Base-by-base conservation (phyloP, 805 yeast genomes). In the Kluyveromyces lactis region DNA sequence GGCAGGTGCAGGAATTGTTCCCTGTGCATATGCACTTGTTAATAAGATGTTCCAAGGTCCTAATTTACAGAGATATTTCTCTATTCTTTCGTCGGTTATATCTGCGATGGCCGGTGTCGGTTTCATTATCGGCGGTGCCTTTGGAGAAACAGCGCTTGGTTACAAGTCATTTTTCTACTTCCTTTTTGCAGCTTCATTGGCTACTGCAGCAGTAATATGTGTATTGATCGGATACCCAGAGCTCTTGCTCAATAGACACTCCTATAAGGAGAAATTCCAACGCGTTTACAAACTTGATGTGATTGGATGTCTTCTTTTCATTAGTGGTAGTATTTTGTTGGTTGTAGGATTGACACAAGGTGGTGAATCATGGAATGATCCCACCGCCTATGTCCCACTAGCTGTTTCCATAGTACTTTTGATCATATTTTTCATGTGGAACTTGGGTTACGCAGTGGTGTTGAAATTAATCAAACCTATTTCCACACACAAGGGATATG, bases 291-390 rank as follows among this genome's bases (percentile, higher is more conserved):
- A 19, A 7, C 36, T 70, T 26, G 68, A 71, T 38, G 67, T 51
- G 42, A 41, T 46, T n/a, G 72, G 69, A 9, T 52, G 61, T 0
- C 6, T 52, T 1, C 10, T 62, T 11, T 42, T 68, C 10, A 62
- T 70, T 16, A 36, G 48, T 13, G 72, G 71, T 0, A 45, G 58
- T 3, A 31, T 69, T 2, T 47, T 71, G 27, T 44, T 69, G 2
- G 68, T 69, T 19, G 55, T 66, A 8, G 77, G 73, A 0, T 53
- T 71, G 33, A 68, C 71, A 0, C 67, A 69, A 45, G 73, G 71
- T 17, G 74, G 73, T 18, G 60, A 58, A 4, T 50, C 52, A 0
- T 71, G 75, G 75, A 52, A 53, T 2, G 40, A 56, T 1, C 67
- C 74, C 1, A 49, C 54, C 13, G 65, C 67, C 1, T 69, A 68